phyloP scores from a whole-genome alignment of 2,329 filamentous ascomycete genomes.

The Ophiostoma sp. region DNA sequence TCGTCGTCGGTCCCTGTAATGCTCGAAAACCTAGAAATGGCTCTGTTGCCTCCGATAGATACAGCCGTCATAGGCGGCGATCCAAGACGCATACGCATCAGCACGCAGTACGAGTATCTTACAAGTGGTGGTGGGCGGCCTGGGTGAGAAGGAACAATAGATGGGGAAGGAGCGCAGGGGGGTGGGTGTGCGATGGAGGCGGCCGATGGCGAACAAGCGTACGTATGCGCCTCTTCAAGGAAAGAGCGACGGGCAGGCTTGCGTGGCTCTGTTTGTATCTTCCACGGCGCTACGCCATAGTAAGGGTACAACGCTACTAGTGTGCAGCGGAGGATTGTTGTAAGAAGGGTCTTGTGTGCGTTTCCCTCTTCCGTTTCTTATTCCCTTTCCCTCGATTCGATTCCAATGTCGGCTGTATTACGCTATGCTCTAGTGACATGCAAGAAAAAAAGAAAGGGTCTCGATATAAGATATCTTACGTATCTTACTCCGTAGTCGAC shows the following conservation, averaged over 20 bases:
- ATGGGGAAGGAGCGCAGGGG: conserved; percentile 12
- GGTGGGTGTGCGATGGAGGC: conserved; percentile 15
- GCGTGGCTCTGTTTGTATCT: conserved; percentile 23
- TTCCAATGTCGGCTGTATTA: too few relatives aligned
- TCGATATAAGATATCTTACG: background rate
- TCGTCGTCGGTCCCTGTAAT: background rate
- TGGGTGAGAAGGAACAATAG: background rate
- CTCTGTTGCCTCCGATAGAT: background rate
- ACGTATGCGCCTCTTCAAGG: conserved; percentile 27
- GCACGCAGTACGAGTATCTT: background rate
- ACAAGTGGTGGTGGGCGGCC: background rate
- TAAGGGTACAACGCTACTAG: conserved; percentile 7
- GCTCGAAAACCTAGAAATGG: background rate
- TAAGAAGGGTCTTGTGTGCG: conserved; percentile 14
- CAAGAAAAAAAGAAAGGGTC: background rate
- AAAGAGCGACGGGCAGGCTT: conserved; percentile 26
- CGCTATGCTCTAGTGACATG: background rate
- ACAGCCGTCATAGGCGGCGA: too few relatives aligned
- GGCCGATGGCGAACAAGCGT: conserved; percentile 25
- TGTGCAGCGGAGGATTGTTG: conserved; percentile 17
- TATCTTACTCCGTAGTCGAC: too few relatives aligned
- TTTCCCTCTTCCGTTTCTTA: background rate
- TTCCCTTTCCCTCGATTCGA: background rate
- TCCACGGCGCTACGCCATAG: conserved; percentile 20
- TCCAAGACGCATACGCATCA: too few relatives aligned